A percentile compares a stretch with the other conserved stretches of the same genome.
phyloP scores from a whole-genome alignment of 2,329 filamentous ascomycete species.

The Tolypocladium paradoxum region DNA sequence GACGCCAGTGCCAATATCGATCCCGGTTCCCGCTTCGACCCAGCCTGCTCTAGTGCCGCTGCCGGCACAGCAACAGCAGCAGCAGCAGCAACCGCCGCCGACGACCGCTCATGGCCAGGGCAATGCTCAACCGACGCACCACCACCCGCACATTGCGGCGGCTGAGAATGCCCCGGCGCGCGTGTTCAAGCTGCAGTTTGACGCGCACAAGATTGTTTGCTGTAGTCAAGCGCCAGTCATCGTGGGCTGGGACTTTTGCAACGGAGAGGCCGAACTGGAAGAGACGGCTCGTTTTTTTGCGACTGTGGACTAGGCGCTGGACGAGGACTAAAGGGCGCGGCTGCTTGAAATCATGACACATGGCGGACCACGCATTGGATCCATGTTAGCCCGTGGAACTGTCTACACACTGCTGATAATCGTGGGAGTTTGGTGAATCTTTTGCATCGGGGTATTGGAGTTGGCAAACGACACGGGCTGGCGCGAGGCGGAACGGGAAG shows the following conservation, averaged over 20 bases:
- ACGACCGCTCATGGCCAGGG: conserved; percentile 3
- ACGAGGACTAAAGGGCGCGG: not conserved
- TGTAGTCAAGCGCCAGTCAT: conserved; percentile 87
- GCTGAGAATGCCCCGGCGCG: conserved; percentile 42
- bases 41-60: conserved; percentile 10
- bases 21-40: conserved; percentile 4
- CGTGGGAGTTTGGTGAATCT: not conserved
- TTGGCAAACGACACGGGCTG: not conserved
- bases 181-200: conserved; percentile 96
- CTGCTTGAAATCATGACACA: not conserved
- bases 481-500: not conserved
- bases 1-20: not conserved
- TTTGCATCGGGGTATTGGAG: not conserved
- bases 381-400: not conserved
- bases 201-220: conserved; percentile 85
- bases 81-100: not conserved
- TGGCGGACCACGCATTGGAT: not conserved
- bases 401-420: not conserved
- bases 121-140: conserved; percentile 7
- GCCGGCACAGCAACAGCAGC: conserved; percentile 2
- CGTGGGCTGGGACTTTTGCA: conserved; percentile 96
- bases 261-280: conserved; percentile 69
- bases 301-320: conserved; percentile 31
- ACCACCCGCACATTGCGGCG: conserved; percentile 35
- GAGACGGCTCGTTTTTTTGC: conserved; percentile 71